Evolutionary conservation across 1,284 basidiomycete species (phyloP), one percentile per base, ranked within the genome.

Genomic region (Athelia psychrophila): DNA sequence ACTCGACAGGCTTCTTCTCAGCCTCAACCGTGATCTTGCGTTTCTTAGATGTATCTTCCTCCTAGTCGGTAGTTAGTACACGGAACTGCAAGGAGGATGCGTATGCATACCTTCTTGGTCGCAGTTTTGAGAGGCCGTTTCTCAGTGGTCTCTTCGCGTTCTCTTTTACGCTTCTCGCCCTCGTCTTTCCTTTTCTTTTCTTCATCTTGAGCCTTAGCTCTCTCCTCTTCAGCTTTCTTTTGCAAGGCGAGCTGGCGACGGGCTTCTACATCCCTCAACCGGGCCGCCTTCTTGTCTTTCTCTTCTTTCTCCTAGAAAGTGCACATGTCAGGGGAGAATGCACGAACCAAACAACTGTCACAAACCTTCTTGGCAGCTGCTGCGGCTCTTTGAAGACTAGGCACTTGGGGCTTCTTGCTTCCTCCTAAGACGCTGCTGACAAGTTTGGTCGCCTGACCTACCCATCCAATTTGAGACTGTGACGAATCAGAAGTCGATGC

Each of bases 361-460:
- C 71, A 25, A 32, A 93, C 93, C 85, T 88, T 93, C 74, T 91
- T 93, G 2, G 90, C 91, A 4, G 84, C 90, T 16, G 81, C 82
- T 0, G 88, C 88, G 16, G 93, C 92, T 54, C 86, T 79, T 62
- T 93, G 88, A 19, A 95, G 65, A 50, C 89, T 92, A 74, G 93
- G 95, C 49, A 93, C 81, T 58, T 90, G 88, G 2, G 80, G 72
- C 60, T 87, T 88, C 30, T 62, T 71, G 55, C 74, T 74, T 5
- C 77, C 78, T 10, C 86, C 82, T 48, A 88, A 69, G 55, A 88
- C 77, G 53, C 72, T 87, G 52, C 71, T 82, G 47, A 87, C 71
- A 20, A 88, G 67, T 60, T 83, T 88, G 18, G 80, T 78, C 9
- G 87, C 85, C 54, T 87, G 83, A 32, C 79, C 77, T 52, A 88